Base-by-base conservation (phyloP, 345 rosid species). In the Hevea brasiliensis region DNA sequence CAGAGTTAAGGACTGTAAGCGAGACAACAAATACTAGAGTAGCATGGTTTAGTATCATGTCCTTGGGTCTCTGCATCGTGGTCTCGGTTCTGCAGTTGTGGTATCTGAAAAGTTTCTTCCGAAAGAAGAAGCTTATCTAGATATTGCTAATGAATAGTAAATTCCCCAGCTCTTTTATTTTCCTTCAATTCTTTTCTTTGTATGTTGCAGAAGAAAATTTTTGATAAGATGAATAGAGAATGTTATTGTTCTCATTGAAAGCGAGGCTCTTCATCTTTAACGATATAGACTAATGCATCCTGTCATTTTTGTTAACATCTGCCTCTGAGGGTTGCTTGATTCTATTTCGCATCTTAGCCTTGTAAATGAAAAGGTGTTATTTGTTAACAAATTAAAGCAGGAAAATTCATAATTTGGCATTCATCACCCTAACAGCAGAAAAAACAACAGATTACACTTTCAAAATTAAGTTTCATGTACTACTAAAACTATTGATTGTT, bases 51-150 rank as follows among this genome's bases (percentile, higher is more conserved):
- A 87, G 98, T 62, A 61, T 88, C 68, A 84, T 90, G 89, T 89
- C 97, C 1, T 72, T 91, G 80, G 96, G 89, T 3, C 72, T 87
- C 55, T 91, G 99, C 85, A 84, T 89, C 26, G 29, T 68, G 50
- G 94, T 76, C 50, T 89, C 97, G 1, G 84, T 75, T 70, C 70
- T 88, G 72, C 98, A 95, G 85, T 65, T 92, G 59, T 82, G 84
- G 88, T 84, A 87, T 83, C 79, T 95, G 88, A 95, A 92, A 89
- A 86, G 77, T 24, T 95, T 83, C 87, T 95, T 91, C 68, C 87
- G 79, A 53, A 95, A 85, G 83, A 92, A 90, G 90, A 95, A 92
- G 83, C 97, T 92, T 58, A 87, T 95, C 56, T 95, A 85, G 85
- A 75, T 50, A 17, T 12, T 65, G 18, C 6, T 37, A 29, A 58